Evolutionary conservation across 148 eudicot genomes (phyloP).

Genomic region (Chenopodium formosanum): DNA sequence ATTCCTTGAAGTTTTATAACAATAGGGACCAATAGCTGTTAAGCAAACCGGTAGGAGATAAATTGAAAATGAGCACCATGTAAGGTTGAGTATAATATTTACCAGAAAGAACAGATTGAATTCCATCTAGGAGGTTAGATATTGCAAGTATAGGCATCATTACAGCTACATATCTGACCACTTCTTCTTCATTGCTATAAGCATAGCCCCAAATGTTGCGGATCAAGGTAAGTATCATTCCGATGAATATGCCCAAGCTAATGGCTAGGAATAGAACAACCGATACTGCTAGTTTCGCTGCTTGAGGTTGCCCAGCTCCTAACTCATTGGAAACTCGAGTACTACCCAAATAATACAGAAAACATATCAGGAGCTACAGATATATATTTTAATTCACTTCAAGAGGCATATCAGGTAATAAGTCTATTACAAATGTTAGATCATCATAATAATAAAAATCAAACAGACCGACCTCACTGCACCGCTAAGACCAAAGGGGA

Average conservation of each 20-base stretch:
- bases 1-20: conserved; percentile 39
- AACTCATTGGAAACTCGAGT: conserved; percentile 71
- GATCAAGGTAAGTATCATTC: conserved; percentile 43
- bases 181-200: conserved; percentile 61
- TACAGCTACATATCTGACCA: conserved; percentile 55
- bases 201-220: conserved; percentile 69
- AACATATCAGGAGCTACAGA: not conserved
- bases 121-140: conserved; percentile 64
- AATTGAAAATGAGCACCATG: not conserved
- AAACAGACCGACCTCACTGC: conserved; percentile 60
- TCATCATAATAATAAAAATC: not conserved
- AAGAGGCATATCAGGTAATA: not conserved
- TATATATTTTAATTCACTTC: not conserved
- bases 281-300: conserved; percentile 51
- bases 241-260: conserved; percentile 50
- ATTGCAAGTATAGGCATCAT: conserved; percentile 68
- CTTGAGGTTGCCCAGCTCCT: conserved; percentile 60
- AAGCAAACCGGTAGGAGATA: not conserved
- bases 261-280: conserved; percentile 50
- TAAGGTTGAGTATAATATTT: not conserved
- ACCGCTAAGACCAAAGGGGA: conserved; percentile 79
- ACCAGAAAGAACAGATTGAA: conserved; percentile 78
- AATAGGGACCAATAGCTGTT: not conserved
- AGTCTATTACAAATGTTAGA: not conserved
- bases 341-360: not conserved